Evolutionary conservation across 2,329 filamentous ascomycete species (phyloP), one percentile per base, ranked within the genome.

Genomic region (Pseudopithomyces chartarum): DNA sequence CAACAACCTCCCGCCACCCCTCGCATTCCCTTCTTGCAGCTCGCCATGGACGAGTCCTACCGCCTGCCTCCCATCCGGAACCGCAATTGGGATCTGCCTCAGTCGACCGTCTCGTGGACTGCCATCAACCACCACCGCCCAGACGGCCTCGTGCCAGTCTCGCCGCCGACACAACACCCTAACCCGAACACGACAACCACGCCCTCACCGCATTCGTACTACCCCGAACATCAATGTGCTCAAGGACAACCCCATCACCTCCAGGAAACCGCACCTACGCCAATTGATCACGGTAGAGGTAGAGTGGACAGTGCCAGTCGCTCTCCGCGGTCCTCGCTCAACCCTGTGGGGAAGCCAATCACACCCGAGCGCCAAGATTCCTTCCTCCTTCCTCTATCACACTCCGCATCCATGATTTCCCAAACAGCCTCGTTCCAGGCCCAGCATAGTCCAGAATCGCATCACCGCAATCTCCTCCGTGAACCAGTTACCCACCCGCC

Each of bases 331-430:
- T 42, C 19, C 23, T 22, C 38, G 20, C 7, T 38, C 32, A 6
- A 3, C 19, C 36, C 23, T 43, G 48, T 13, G 48, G 48, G 26
- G 48, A 42, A 43, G 36, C 48, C 48, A 43, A 51, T 51, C 48
- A 51, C 38, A 33, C 36, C 48, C 43, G 43, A 46, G n/a, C 48
- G 48, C 48, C 48, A 51, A 51, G 48, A 43, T 26, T 42, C 48
- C 4, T 23, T 38, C 23, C 19, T 51, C 23, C 26, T 38, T 43
- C 12, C 48, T 15, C 20, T 38, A 33, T 33, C 38, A 22, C 38
- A 33, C 8, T 4, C n/a, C n/a, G 38, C 38, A 17, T 10, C 38
- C n/a, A 19, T 40, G 17, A 19, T 17, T 17, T n/a, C 38, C 17
- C 38, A 23, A 43, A 39, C 38, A 8, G 22, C 26, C 22, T 17